phyloP scores from a whole-genome alignment of 495 filamentous ascomycete species.

The Bathelium albidoporum region DNA sequence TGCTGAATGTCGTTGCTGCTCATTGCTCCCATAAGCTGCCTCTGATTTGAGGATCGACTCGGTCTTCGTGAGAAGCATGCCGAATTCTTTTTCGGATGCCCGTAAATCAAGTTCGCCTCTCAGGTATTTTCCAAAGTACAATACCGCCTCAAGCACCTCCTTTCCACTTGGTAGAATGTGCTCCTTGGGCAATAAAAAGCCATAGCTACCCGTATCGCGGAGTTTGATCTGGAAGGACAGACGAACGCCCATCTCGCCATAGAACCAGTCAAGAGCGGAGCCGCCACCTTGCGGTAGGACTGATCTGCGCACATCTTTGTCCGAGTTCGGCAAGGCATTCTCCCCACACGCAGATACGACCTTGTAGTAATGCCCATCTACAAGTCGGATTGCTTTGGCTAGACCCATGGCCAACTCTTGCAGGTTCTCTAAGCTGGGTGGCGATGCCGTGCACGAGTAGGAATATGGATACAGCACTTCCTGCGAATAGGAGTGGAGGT shows the following conservation, averaged over 20 bases:
- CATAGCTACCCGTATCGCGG: slow-evolving; percentile 87
- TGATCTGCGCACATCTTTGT: slow-evolving; percentile 13
- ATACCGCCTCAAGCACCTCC: slow-evolving; percentile 70
- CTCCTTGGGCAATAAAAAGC: slow-evolving; percentile 78
- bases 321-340: slow-evolving; percentile 37
- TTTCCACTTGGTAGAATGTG: slow-evolving; percentile 84
- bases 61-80: not conserved
- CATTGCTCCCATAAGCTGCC: not conserved
- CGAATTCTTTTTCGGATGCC: not conserved
- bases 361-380: slow-evolving; percentile 64
- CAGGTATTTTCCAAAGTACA: slow-evolving; percentile 71
- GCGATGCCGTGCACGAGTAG: slow-evolving; percentile 64
- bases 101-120: slow-evolving; percentile 41
- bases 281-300: slow-evolving; percentile 58
- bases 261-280: slow-evolving; percentile 91
- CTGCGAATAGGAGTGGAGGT: slow-evolving; percentile 93
- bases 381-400: slow-evolving; percentile 76
- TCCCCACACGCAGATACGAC: slow-evolving; percentile 85
- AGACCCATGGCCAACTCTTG: slow-evolving; percentile 81
- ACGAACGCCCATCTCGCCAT: slow-evolving; percentile 70
- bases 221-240: slow-evolving; percentile 93
- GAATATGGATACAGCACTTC: slow-evolving; percentile 90
- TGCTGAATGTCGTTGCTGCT: not conserved
- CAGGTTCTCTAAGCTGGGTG: slow-evolving; percentile 81
- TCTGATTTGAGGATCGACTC: not conserved